These are phyloP conservation scores for Vigna mungo DNA, from an alignment of 306 rosid species.

Conservation along the genomic window DNA sequence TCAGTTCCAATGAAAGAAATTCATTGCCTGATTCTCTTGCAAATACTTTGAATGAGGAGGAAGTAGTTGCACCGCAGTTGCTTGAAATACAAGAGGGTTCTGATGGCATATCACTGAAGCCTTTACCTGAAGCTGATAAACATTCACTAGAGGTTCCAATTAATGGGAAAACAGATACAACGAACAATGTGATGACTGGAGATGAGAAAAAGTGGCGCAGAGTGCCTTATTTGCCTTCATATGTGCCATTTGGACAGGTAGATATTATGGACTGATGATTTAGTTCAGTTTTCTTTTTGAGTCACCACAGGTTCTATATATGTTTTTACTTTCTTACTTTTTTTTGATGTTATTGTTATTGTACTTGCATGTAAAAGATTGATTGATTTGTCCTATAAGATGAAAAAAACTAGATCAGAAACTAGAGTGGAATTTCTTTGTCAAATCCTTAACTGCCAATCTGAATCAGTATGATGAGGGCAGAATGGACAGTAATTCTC, in stretches of 20 bases:
- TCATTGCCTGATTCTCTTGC: conserved; percentile 63
- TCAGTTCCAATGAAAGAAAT: conserved; percentile 52
- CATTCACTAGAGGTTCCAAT: conserved; percentile 51
- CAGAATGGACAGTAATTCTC: background rate
- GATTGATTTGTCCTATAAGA: background rate
- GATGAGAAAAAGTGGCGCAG: conserved; percentile 72
- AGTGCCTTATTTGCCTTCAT: conserved; percentile 94
- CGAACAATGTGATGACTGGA: conserved; percentile 49
- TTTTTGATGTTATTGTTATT: conserved; percentile 8
- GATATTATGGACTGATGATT: conserved; percentile 24
- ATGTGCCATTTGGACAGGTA: conserved; percentile 98
- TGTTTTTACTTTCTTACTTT: background rate
- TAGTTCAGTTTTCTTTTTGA: conserved; percentile 17
- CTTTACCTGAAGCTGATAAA: conserved; percentile 66
- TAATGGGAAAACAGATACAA: conserved; percentile 61
- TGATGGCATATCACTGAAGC: conserved; percentile 94
- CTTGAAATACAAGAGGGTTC: conserved; percentile 94
- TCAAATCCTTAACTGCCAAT: background rate
- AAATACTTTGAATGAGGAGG: conserved; percentile 69
- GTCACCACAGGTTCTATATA: background rate
- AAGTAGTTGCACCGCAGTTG: conserved; percentile 76
- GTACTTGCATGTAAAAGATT: conserved; percentile 4
- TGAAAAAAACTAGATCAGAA: background rate
- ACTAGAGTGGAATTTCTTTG: background rate
- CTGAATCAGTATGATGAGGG: background rate